Evolutionary conservation across 352 stramenopile species (phyloP), one percentile per base, ranked within the genome.

Genomic region (Phytophthora macrochlamydospora): DNA sequence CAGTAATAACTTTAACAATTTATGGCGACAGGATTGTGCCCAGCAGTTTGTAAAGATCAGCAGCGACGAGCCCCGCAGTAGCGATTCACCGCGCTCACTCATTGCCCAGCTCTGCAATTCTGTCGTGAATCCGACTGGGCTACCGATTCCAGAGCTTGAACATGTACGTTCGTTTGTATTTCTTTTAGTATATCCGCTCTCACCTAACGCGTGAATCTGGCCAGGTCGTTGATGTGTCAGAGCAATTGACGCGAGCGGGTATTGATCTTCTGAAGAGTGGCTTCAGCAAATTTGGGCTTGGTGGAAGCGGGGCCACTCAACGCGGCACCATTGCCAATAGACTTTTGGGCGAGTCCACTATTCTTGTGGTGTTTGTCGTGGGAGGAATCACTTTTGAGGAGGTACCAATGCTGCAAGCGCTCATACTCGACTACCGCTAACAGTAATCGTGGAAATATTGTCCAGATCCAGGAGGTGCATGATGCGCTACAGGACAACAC

Each of bases 201-300:
- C 29, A 7, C 33, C 48, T 59, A 29, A 53, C 51, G 30, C 42
- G 42, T 31, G 14, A 24, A 42, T 31, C 32, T 29, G 3, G 60
- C 7, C 52, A 94, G 80, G 69, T 94, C 51, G 73, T 92, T 14
- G 86, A 94, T 64, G 86, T 81, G 0, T 92, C 86, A 0, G 86
- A 94, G 59, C 83, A 94, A 53, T 65, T 94, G 12, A 90, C 86
- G 7, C 78, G 82, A 5, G 86, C 82, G 8, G 86, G 86, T 13
- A 94, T 94, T 29, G 83, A 92, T 55, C 69, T 94, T 35, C 74
- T 94, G 3, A 92, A 90, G 58, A 92, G 83, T n/a, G 86, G 86
- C 3, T 90, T 94, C 49, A 94, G 83, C 69, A 85, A 86, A 30
- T 92, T 94, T 60, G 86, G 86, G 1, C 91, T 94, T 65, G 78